These are phyloP conservation scores for Saturnispora mendoncae DNA, from an alignment of 805 yeast genomes.

Conservation along the genomic window DNA sequence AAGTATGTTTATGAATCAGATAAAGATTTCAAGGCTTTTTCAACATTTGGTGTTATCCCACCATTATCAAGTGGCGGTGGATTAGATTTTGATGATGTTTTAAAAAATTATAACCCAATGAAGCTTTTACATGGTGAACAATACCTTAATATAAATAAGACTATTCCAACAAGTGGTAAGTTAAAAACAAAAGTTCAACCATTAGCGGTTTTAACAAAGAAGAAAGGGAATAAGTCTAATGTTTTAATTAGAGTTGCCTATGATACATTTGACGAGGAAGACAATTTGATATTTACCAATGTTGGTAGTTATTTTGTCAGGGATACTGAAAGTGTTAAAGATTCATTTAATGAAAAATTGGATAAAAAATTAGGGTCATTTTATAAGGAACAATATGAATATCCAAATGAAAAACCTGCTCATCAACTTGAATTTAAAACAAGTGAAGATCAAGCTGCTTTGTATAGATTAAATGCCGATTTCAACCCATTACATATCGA, in stretches of 20 bases:
- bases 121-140: constrained; percentile 92
- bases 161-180: constrained; percentile 65
- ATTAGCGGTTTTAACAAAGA: constrained; percentile 68
- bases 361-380: constrained; percentile 33
- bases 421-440: constrained; percentile 52
- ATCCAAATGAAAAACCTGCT: constrained; percentile 51
- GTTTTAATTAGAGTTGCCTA: constrained; percentile 70
- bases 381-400: constrained; percentile 52
- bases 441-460: constrained; percentile 67
- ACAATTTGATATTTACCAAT: constrained; percentile 66
- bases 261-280: constrained; percentile 54
- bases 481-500: constrained; percentile 93
- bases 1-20: constrained; percentile 72
- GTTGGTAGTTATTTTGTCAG: constrained; percentile 81
- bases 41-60: constrained; percentile 86
- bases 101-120: constrained; percentile 83
- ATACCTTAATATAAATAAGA: constrained; percentile 67
- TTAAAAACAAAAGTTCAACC: constrained; percentile 57
- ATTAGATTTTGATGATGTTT: constrained; percentile 47
- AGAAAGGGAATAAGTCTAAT: constrained; percentile 47
- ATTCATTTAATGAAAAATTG: constrained; percentile 38
- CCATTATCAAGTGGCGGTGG: constrained; percentile 57
- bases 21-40: constrained; percentile 72
- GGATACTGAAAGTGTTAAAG: constrained; percentile 52
- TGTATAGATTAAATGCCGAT: constrained; percentile 89